Conservation (phyloP, 1,284 basidiomycete genomes). For the Cystobasidiaceae sp. region DNA sequence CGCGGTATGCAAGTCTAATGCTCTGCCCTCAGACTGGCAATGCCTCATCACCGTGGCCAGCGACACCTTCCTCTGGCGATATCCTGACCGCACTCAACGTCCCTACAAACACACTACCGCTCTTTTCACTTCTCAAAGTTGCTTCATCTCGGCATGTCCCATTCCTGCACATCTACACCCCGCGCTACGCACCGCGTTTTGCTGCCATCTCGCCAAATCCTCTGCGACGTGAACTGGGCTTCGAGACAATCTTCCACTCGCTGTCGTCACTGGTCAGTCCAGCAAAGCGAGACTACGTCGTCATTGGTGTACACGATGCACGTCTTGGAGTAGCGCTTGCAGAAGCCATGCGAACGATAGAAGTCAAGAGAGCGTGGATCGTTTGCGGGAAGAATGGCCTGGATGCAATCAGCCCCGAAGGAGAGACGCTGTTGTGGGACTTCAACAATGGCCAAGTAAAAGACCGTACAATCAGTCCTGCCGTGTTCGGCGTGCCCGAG, state of each 20-base stretch:
- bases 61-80: constrained; percentile 90
- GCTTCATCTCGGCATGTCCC: constrained; percentile 51
- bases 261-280: constrained; percentile 94
- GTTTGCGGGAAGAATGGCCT: constrained; percentile 86
- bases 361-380: constrained; percentile 79
- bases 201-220: constrained; percentile 66
- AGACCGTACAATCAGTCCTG: constrained; percentile 48
- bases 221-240: constrained; percentile 78
- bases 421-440: constrained; percentile 62
- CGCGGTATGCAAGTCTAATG: background rate
- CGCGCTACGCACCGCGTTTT: constrained; percentile 85
- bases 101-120: constrained; percentile 61
- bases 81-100: constrained; percentile 81
- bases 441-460: constrained; percentile 48
- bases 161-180: constrained; percentile 89
- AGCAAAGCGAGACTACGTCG: constrained; percentile 72
- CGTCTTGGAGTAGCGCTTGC: constrained; percentile 83
- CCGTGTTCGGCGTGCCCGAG: constrained; percentile 63
- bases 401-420: constrained; percentile 90
- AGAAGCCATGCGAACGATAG: constrained; percentile 56
- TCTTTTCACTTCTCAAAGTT: constrained; percentile 52
- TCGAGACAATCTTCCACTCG: constrained; percentile 95
- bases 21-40: constrained; percentile 69
- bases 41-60: constrained; percentile 71
- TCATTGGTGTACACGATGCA: constrained; percentile 81